phyloP scores from a whole-genome alignment of 1,139 yeast genomes.

The Taphrina deformans region DNA sequence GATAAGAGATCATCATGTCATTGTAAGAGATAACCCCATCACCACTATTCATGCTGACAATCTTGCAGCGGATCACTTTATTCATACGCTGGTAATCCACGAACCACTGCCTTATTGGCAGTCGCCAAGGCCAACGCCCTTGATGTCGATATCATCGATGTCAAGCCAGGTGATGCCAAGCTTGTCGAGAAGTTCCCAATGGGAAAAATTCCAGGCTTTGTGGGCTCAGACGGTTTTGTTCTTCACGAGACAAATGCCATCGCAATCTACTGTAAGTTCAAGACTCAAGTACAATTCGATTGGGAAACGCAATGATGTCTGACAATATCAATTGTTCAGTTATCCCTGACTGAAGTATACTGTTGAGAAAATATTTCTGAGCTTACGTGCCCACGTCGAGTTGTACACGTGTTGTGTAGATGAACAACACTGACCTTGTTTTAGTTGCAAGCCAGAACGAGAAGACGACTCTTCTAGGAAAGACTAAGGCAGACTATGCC shows the following conservation, averaged over 20 bases:
- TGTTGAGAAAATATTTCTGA: slow-evolving; percentile 70
- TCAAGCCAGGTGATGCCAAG: slow-evolving; percentile 51
- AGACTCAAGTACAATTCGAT: neutral
- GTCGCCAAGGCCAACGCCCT: slow-evolving; percentile 70
- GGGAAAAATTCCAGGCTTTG: slow-evolving; percentile 61
- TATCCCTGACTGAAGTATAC: slow-evolving; percentile 86
- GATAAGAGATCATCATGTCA: slow-evolving; percentile 7
- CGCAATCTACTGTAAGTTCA: slow-evolving; percentile 49
- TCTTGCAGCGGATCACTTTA: slow-evolving; percentile 18
- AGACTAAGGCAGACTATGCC: slow-evolving; percentile 66
- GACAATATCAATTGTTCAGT: slow-evolving; percentile 57
- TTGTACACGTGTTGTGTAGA: neutral
- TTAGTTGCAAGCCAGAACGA: slow-evolving; percentile 44
- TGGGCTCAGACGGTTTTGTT: slow-evolving; percentile 76
- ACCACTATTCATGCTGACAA: neutral
- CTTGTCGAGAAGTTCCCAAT: slow-evolving; percentile 61
- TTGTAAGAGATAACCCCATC: neutral
- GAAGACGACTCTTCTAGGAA: slow-evolving; percentile 57
- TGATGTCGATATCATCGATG: slow-evolving; percentile 61
- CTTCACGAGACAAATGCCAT: slow-evolving; percentile 80
- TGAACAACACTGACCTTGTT: neutral
- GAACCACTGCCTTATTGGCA: slow-evolving; percentile 32
- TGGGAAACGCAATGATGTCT: slow-evolving; percentile 29
- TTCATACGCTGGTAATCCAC: slow-evolving; percentile 31
- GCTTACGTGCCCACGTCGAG: slow-evolving; percentile 5